Base-by-base conservation (phyloP, 176 grass and related monocot species). In the Avena insularis region DNA sequence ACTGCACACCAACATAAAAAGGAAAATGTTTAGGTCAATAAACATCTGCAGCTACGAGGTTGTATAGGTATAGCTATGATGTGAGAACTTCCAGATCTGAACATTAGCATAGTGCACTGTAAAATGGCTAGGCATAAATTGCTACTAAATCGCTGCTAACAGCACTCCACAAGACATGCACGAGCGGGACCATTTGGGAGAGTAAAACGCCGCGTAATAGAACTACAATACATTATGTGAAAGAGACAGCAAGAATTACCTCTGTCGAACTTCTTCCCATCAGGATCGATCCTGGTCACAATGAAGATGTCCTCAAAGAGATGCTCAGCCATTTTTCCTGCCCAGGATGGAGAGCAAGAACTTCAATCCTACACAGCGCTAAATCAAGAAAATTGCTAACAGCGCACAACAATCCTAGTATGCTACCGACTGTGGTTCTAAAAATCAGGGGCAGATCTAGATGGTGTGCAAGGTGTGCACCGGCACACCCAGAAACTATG, bases 191-290 rank as follows among this genome's bases (percentile, higher is more conserved):
- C 5, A 53, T 82, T 66, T 4, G 1, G 29, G 20, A 10, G 6
- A 57, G 3, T 13, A 77, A 67, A 62, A 11, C 16, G 35, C 11
- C 0, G 15, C 1, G 0, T 17, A 47, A 58, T 19, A 59, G 48
- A 31, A 33, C 7, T 58, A 4, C 15, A 65, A 15, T 67, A 49
- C 66, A 83, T 40, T 23, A 2, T 19, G 20, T 5, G 12, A 29
- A 47, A 68, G 23, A 48, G 8, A 3, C 10, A 25, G 36, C 2
- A 25, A 65, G 21, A 21, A 21, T 17, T 75, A 91, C 84, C 93
- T 93, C 82, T 94, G 79, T 94, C 92, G 4, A 97, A 94, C 80
- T 94, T 97, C 58, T 94, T 97, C 46, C 92, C 90, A 87, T 92
- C 92, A 1, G 94, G 86, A 50, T 97, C 40, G 6, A 94, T 59